These are phyloP conservation scores for Conticribra weissflogii DNA, from an alignment of 108 stramenopile genomes.

Conservation along the genomic window DNA sequence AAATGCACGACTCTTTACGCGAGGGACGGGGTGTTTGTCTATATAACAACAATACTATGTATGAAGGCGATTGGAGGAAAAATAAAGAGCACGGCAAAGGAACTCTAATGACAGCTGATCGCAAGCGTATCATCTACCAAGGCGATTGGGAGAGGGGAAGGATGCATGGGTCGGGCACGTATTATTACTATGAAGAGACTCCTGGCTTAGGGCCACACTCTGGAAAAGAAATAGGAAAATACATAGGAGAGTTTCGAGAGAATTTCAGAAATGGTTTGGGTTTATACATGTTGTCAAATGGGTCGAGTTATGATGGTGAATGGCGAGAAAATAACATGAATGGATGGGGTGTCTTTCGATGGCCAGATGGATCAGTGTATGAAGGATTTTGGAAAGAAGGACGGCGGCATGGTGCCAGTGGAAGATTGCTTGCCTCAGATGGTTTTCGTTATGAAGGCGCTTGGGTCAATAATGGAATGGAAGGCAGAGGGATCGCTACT, in stretches of 20 bases:
- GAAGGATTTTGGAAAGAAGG: constrained; percentile 88
- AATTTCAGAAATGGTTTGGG: constrained; percentile 78
- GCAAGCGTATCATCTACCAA: constrained; percentile 72
- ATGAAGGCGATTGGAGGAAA: constrained; percentile 87
- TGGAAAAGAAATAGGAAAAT: constrained; percentile 47
- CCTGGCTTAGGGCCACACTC: not conserved
- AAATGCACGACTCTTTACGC: constrained; percentile 73
- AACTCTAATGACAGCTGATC: constrained; percentile 75
- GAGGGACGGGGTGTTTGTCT: constrained; percentile 85
- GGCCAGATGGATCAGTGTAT: constrained; percentile 76
- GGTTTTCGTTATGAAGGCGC: constrained; percentile 90
- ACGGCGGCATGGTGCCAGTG: constrained; percentile 77
- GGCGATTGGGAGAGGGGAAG: constrained; percentile 87
- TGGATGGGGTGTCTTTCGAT: constrained; percentile 79
- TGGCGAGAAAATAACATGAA: constrained; percentile 82
- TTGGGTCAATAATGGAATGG: constrained; percentile 90
- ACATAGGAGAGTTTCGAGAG: constrained; percentile 87
- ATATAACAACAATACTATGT: constrained; percentile 78
- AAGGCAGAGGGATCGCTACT: constrained; percentile 80
- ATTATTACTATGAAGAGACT: constrained; percentile 63
- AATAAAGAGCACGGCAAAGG: constrained; percentile 91
- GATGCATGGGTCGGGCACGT: constrained; percentile 84
- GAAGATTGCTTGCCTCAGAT: constrained; percentile 70
- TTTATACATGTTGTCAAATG: constrained; percentile 76
- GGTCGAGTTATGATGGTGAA: constrained; percentile 77